Evolutionary conservation across 768 basidiomycete genomes (phyloP), one percentile per base, ranked within the genome.

Genomic region (Boletus pseudo-olivaceus): DNA sequence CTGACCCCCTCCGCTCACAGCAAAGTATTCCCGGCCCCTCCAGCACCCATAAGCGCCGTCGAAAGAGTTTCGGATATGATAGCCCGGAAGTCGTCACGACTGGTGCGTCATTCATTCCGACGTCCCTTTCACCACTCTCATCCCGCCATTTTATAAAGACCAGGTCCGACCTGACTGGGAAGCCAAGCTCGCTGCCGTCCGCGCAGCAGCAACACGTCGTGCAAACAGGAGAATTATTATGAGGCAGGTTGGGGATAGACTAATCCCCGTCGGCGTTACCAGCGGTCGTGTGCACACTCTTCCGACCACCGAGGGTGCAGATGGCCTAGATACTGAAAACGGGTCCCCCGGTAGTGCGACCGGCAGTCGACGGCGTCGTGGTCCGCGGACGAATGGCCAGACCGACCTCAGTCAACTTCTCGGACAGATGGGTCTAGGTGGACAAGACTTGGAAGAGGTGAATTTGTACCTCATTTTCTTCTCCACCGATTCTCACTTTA

Each of bases 161-260:
- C 88, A 93, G 72, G 94, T 98, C 55, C 88, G 94, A 49, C 96
- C 97, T 1, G 96, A 98, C 70, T 98, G 97, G 97, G 95, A 98
- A 75, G 82, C 87, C 40, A 98, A 98, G 72, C 74, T 98, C 37
- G 93, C 92, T 44, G 87, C 93, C 35, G 93, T 98, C 41, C 88
- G 90, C 54, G 96, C 97, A 32, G 88, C 92, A n/a, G 95, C 93
- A 34, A 85, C 92, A n/a, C 83, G 97, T 55, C 87, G 95, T 27
- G 97, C 97, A 9, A 95, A 96, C 67, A 80, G 97, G 65, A 82
- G 97, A 42, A 96, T 98, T 69, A 89, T 99, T 51, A 98, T 99
- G 94, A 85, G 97, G 41, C 93, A 98, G 72, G 93, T 98, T 32
- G 97, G 97, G 51, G 97, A 98, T 72, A 84, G 95, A 33, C 87